phyloP scores from a whole-genome alignment of 768 basidiomycete species.

The Rossbeevera mucosa region DNA sequence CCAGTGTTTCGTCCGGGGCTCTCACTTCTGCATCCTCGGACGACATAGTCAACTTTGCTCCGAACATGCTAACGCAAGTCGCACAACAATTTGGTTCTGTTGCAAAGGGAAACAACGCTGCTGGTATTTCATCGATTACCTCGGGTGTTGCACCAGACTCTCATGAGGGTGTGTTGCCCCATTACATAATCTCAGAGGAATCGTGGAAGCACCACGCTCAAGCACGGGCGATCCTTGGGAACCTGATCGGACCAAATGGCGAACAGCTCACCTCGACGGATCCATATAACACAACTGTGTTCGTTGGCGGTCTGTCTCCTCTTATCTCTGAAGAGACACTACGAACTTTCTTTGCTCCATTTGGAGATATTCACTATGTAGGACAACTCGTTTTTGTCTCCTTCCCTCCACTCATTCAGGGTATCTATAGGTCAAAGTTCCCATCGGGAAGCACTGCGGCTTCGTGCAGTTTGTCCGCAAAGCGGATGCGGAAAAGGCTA shows the following conservation, averaged over 20 bases:
- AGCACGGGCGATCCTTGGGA: slow-evolving; percentile 76
- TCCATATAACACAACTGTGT: slow-evolving; percentile 95
- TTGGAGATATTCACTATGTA: slow-evolving; percentile 90
- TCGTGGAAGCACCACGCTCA: slow-evolving; percentile 84
- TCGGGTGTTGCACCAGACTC: slow-evolving; percentile 41
- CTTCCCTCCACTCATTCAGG: slow-evolving; percentile 1
- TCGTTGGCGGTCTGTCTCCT: slow-evolving; percentile 87
- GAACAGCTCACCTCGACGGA: slow-evolving; percentile 85
- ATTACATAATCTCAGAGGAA: slow-evolving; percentile 64
- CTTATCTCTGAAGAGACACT: slow-evolving; percentile 89
- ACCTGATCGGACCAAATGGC: slow-evolving; percentile 81
- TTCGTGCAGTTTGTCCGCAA: slow-evolving; percentile 95
- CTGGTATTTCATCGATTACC: slow-evolving; percentile 27
- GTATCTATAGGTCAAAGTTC: slow-evolving; percentile 79
- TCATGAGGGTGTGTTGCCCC: slow-evolving; percentile 39
- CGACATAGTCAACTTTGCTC: slow-evolving; percentile 47
- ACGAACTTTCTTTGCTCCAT: slow-evolving; percentile 87
- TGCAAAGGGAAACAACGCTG: slow-evolving; percentile 26
- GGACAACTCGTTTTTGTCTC: slow-evolving; percentile 24
- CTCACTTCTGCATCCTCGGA: slow-evolving; percentile 48
- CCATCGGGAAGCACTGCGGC: slow-evolving; percentile 91
- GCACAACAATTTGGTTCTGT: slow-evolving; percentile 43
- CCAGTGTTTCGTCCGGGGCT: slow-evolving; percentile 48
- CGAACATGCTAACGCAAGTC: slow-evolving; percentile 44
- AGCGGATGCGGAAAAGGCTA: slow-evolving; percentile 86